phyloP scores from a whole-genome alignment of 495 filamentous ascomycete genomes.

The Lepraria neglecta region DNA sequence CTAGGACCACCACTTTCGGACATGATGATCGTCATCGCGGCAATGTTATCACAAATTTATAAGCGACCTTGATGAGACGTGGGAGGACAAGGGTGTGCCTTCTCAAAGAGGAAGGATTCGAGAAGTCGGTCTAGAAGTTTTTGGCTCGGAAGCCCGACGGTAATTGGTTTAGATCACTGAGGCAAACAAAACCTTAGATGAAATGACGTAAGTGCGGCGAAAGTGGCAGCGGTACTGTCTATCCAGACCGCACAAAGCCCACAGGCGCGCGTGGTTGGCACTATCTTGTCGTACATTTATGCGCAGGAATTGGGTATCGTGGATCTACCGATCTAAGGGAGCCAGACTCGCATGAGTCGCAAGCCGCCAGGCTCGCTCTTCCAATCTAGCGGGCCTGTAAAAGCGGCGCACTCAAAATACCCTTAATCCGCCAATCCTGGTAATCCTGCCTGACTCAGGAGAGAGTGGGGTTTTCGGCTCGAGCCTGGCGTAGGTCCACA shows the following conservation, averaged over 20 bases:
- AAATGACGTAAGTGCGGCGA: constrained; percentile 4
- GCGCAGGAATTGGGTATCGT: constrained; percentile 19
- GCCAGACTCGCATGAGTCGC: constrained; percentile 4
- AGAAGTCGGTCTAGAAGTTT: constrained; percentile 8
- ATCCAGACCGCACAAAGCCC: constrained; percentile 6
- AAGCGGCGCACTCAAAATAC: constrained; percentile 6
- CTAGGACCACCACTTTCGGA: constrained; percentile 1
- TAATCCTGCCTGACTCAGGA: constrained; percentile 14
- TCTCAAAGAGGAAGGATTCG: background rate
- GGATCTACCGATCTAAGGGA: constrained; percentile 10
- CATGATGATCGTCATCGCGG: background rate
- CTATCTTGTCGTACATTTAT: constrained; percentile 5
- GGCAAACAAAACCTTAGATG: background rate
- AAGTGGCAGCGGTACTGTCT: background rate
- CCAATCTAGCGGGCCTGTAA: constrained; percentile 11
- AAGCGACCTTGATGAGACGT: constrained; percentile 1
- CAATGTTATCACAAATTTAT: constrained; percentile 7
- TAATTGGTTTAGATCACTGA: background rate
- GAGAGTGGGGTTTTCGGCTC: constrained; percentile 17
- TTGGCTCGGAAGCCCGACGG: background rate
- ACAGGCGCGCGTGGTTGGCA: constrained; percentile 14
- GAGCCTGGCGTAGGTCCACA: constrained; percentile 4
- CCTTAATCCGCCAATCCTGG: constrained; percentile 9
- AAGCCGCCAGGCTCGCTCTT: background rate
- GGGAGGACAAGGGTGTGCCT: constrained; percentile 1